Evolutionary conservation across 1,284 basidiomycete species (phyloP).

Genomic region (Ustilago cynodontis): DNA sequence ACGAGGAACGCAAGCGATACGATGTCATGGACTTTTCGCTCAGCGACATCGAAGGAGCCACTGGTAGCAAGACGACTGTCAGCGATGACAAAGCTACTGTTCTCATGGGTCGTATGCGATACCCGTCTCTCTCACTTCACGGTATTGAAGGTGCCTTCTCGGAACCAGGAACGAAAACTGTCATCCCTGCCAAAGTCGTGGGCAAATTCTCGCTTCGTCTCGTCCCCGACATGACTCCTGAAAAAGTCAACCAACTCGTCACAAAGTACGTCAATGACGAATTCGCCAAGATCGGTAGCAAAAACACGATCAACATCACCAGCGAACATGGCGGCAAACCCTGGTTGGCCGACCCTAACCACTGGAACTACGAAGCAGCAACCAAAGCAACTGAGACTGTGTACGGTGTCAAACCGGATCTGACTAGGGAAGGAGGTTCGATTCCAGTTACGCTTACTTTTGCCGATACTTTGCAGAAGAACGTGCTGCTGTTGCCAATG

Average conservation of each 20-base stretch:
- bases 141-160: slow-evolving; percentile 98
- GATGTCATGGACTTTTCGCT: slow-evolving; percentile 70
- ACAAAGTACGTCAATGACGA: slow-evolving; percentile 64
- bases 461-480: slow-evolving; percentile 75
- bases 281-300: slow-evolving; percentile 66
- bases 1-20: slow-evolving; percentile 78
- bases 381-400: slow-evolving; percentile 84
- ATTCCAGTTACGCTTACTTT: slow-evolving; percentile 97
- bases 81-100: slow-evolving; percentile 84
- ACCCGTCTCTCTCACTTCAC: slow-evolving; percentile 90
- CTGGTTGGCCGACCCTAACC: slow-evolving; percentile 72
- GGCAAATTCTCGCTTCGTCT: slow-evolving; percentile 75
- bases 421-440: slow-evolving; percentile 93
- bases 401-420: slow-evolving; percentile 85
- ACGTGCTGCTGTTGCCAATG: slow-evolving; percentile 89
- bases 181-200: slow-evolving; percentile 89
- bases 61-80: slow-evolving; percentile 82
- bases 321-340: slow-evolving; percentile 67
- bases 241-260: slow-evolving; percentile 64
- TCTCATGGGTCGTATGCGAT: slow-evolving; percentile 81
- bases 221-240: slow-evolving; percentile 86
- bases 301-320: slow-evolving; percentile 65
- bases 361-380: slow-evolving; percentile 96
- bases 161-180: slow-evolving; percentile 79
- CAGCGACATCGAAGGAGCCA: slow-evolving; percentile 82